A percentile compares a stretch with the other conserved stretches of the same genome.
These are phyloP conservation scores for Triticum timopheevii DNA, from an alignment of 176 grass and related monocot genomes.

Conservation along the genomic window DNA sequence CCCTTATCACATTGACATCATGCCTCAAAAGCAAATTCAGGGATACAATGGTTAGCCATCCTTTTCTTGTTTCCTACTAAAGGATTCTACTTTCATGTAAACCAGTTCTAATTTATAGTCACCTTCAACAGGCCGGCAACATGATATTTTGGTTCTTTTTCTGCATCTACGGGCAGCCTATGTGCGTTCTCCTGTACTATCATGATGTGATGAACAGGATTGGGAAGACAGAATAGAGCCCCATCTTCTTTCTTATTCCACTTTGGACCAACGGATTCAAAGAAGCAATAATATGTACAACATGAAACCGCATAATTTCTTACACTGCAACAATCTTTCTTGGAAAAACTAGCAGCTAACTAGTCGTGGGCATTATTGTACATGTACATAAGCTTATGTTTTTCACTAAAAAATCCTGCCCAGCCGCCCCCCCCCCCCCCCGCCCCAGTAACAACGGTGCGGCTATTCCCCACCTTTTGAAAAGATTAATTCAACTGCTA, in stretches of 20 bases:
- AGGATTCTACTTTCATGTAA: not conserved
- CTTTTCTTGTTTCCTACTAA: not conserved
- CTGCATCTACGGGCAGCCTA: slow-evolving; percentile 91
- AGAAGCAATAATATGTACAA: slow-evolving; percentile 35
- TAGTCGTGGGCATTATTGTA: not conserved
- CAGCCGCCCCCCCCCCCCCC: too few species aligned
- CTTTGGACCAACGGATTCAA: not conserved
- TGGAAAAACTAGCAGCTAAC: not conserved
- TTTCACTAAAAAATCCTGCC: not conserved
- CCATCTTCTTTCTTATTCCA: not conserved
- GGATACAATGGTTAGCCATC: slow-evolving; percentile 69
- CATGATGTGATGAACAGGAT: slow-evolving; percentile 98
- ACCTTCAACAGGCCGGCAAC: slow-evolving; percentile 74
- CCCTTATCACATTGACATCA: slow-evolving; percentile 80
- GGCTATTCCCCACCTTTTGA: not conserved
- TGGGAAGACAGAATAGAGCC: slow-evolving; percentile 27
- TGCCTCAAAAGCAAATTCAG: slow-evolving; percentile 89
- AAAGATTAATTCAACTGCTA: not conserved
- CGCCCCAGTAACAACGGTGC: not conserved
- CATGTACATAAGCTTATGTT: not conserved
- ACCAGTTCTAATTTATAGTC: slow-evolving; percentile 19
- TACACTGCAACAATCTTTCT: not conserved
- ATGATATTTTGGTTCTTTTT: slow-evolving; percentile 99
- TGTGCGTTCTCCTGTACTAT: slow-evolving; percentile 93
- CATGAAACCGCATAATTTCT: not conserved